Base-by-base conservation (phyloP, 2,329 filamentous ascomycete species). In the Trichoderma harzianum region DNA sequence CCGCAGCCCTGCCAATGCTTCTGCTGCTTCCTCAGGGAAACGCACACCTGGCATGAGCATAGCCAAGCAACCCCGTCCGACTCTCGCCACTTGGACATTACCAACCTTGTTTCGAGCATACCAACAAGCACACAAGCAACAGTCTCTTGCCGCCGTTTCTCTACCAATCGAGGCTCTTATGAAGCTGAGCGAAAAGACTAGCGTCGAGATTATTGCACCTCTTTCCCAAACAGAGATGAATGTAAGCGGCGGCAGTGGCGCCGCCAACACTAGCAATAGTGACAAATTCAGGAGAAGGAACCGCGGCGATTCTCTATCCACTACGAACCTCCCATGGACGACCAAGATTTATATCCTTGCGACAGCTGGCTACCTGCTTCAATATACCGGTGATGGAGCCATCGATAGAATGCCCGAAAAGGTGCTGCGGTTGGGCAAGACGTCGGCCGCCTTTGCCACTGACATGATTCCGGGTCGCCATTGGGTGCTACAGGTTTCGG, bases 21-120 rank as follows among this genome's bases (percentile, higher is more conserved):
- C 51, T 43, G 62, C 60, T n/a, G 70, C 67, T 30, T 30, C 53
- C n/a, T 58, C 57, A 1, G 67, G 67, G 28, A 58, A 74, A 74
- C 55, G 72, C 65, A 68, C 51, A 47, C 64, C 70, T 58, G 64
- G 69, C 74, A 18, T 75, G 75, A 66, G 69, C 66, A 62, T 64
- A 28, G 3, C 61, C 5, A 78, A 76, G 69, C 65, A 75, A 28
- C 32, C 73, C 5, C 77, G 79, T 70, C 81, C 80, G 32, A 77
- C 80, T 4, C 74, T 84, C 28, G 80, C 82, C 5, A 80, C 82
- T 14, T 93, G 90, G 90, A 87, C 89, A 70, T 88, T 91, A 18
- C 93, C 93, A 7, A 93, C 94, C 2, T 83, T 98, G 14, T 97
- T 95, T 79, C 92, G 97, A 79, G 94, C 93, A 14, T 97, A 94